Conservation (phyloP, 345 rosid species). For the Atalantia buxifolia region DNA sequence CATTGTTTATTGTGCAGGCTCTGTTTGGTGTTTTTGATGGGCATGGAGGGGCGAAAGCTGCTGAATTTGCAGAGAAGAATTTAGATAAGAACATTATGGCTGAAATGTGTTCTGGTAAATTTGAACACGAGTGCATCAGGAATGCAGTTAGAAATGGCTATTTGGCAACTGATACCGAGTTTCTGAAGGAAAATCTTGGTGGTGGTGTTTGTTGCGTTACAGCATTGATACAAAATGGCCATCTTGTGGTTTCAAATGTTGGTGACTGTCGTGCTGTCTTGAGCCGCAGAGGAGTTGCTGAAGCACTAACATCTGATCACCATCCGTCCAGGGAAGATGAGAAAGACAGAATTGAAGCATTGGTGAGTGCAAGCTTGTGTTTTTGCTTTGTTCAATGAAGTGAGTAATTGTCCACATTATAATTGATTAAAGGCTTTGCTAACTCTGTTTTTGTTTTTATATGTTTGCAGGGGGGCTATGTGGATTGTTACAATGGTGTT, state of each 20-base stretch:
- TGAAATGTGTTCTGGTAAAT: conserved; percentile 30
- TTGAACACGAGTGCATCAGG: conserved; percentile 29
- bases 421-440: not conserved
- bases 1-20: conserved; percentile 36
- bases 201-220: conserved; percentile 91
- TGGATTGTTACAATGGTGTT: conserved; percentile 59
- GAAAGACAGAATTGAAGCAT: conserved; percentile 52
- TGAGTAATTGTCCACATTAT: not conserved
- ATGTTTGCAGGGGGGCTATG: conserved; percentile 67
- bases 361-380: conserved; percentile 38
- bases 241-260: conserved; percentile 62
- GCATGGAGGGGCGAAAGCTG: conserved; percentile 83
- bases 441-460: not conserved
- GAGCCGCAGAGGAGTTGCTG: conserved; percentile 64
- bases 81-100: conserved; percentile 52
- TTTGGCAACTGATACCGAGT: conserved; percentile 57
- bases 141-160: conserved; percentile 57
- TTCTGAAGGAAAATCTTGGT: conserved; percentile 40
- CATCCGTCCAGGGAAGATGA: conserved; percentile 62
- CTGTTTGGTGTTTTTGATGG: conserved; percentile 90
- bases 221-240: conserved; percentile 52
- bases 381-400: not conserved
- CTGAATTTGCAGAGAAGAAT: conserved; percentile 71
- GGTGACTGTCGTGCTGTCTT: conserved; percentile 90
- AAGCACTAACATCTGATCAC: conserved; percentile 82